Conservation (phyloP, 257 asterid genomes). For the Hygrophila difformis region DNA sequence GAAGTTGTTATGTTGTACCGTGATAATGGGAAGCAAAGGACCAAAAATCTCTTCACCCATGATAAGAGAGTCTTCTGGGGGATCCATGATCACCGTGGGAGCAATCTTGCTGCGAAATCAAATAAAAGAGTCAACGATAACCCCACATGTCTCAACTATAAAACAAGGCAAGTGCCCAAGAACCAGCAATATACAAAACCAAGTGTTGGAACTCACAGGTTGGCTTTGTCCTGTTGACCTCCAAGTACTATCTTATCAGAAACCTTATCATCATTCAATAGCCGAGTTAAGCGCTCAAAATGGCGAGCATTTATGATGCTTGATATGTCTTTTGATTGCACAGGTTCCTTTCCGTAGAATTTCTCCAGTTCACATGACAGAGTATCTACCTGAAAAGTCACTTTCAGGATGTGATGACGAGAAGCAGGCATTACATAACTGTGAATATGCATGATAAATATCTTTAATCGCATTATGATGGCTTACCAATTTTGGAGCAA, state of each 20-base stretch:
- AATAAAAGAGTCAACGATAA: conserved; percentile 6
- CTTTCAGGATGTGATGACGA: conserved; percentile 7
- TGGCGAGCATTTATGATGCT: conserved; percentile 61
- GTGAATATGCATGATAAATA: too few species aligned
- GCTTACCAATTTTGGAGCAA: conserved; percentile 54
- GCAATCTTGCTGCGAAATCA: conserved; percentile 61
- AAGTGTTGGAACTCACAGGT: conserved; percentile 47
- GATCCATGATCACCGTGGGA: conserved; percentile 77
- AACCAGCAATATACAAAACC: conserved; percentile 2
- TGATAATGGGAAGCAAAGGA: conserved; percentile 76
- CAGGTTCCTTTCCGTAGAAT: conserved; percentile 75
- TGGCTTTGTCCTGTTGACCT: conserved; percentile 61
- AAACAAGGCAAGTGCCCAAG: not conserved
- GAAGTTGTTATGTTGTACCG: conserved; percentile 32
- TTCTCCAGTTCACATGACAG: conserved; percentile 55
- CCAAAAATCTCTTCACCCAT: conserved; percentile 91
- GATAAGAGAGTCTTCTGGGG: conserved; percentile 59
- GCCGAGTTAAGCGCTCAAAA: conserved; percentile 51
- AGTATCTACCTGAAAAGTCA: conserved; percentile 39
- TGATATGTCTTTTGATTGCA: conserved; percentile 64
- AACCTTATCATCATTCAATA: conserved; percentile 71
- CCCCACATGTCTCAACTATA: conserved; percentile 3
- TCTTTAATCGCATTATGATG: not conserved
- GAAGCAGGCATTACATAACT: not conserved
- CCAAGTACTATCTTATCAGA: conserved; percentile 68